Evolutionary conservation across 257 asterid genomes (phyloP), one percentile per base, ranked within the genome.

Genomic region (Rhazya stricta): DNA sequence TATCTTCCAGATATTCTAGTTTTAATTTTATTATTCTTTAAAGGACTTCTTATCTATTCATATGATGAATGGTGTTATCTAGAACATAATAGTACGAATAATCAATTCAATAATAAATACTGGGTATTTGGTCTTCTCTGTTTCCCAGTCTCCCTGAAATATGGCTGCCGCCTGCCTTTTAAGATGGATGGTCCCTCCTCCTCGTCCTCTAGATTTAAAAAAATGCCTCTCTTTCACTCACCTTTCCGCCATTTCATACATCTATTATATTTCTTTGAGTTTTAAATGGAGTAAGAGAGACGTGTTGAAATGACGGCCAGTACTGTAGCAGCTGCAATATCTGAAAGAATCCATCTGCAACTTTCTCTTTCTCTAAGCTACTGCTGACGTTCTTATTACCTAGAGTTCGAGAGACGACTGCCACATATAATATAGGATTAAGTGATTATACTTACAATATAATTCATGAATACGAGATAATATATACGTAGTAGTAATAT

Each of bases 211-310:
- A 46, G 19, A 13, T 19, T 18, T 4, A 48, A 13, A 11, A 12
- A 12, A 10, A 2, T 18, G 1, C 68, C 45, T 72, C 58, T 29
- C 54, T 37, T 34, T 18, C 77, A 37, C 5, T 76, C 0, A 1
- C 58, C 81, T 72, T 62, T 78, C 81, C 62, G 61, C 50, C 74
- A 12, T 77, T 78, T 63, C 73, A 48, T 51, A 78, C 67, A n/a
- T 77, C 48, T 71, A 29, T 13, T 48, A 8, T 16, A 0, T 3
- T 2, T 30, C 16, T 36, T 23, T 2, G 23, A 25, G 29, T 61
- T 21, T 1, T n/a, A n/a, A n/a, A n/a, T n/a, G n/a, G n/a, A n/a
- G n/a, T n/a, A n/a, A n/a, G n/a, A n/a, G n/a, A n/a, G n/a, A n/a
- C n/a, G 13, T 45, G 56, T 37, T 32, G 69, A 71, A 72, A 60